phyloP scores from a whole-genome alignment of 225 moss, liverwort and hornwort species.

The Marchantia paleacea region DNA sequence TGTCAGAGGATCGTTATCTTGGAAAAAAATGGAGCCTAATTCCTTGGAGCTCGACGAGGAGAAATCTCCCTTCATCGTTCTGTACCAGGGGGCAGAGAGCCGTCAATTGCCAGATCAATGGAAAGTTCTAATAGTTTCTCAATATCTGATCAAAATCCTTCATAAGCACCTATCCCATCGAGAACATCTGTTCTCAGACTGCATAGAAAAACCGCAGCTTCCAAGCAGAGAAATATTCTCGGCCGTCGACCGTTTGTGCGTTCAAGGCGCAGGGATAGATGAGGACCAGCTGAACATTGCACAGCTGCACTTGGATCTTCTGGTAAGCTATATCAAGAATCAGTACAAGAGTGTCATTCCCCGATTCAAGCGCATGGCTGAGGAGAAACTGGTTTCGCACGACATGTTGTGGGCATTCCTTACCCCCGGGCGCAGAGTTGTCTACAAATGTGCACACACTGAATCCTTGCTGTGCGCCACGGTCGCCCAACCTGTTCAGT shows the following conservation, averaged over 20 bases:
- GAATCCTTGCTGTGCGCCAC: slow-evolving; percentile 17
- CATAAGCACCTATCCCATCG: slow-evolving; percentile 4
- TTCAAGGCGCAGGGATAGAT: background rate
- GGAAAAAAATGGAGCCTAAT: background rate
- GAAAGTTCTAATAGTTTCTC: background rate
- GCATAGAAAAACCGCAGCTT: background rate
- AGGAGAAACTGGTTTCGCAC: slow-evolving; percentile 23
- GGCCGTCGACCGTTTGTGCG: background rate
- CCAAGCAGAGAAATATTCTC: background rate
- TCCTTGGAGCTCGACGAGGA: background rate
- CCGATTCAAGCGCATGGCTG: slow-evolving; percentile 22
- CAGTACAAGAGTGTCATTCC: slow-evolving; percentile 24
- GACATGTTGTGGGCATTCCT: slow-evolving; percentile 37
- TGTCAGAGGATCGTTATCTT: too few species aligned
- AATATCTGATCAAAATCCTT: background rate
- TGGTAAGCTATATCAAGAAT: slow-evolving; percentile 28
- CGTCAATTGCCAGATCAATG: background rate
- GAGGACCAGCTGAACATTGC: background rate
- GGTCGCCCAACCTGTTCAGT: background rate
- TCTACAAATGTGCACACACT: slow-evolving; percentile 29
- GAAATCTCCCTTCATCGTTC: background rate
- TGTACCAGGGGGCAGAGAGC: background rate
- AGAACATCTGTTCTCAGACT: background rate
- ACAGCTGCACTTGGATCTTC: slow-evolving; percentile 24
- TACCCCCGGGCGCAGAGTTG: slow-evolving; percentile 25